phyloP scores from a whole-genome alignment of 2,329 filamentous ascomycete genomes.

The Penicillium sp. region DNA sequence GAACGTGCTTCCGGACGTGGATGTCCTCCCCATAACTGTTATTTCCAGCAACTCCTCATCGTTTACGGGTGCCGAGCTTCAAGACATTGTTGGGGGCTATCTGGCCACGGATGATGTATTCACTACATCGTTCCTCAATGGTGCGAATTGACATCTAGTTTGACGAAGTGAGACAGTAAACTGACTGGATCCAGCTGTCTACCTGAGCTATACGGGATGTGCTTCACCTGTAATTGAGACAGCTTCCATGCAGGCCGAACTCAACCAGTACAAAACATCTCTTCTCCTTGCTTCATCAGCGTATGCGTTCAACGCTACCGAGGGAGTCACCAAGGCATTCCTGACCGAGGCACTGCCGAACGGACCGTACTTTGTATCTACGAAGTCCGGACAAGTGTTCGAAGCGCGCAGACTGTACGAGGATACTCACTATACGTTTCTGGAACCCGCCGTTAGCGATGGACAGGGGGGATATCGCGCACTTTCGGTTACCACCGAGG shows the following conservation, averaged over 20 bases:
- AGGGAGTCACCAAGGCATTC: too few species aligned
- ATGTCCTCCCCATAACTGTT: not conserved
- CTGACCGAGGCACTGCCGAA: not conserved
- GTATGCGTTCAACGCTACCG: too few species aligned
- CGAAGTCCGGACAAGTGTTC: not conserved
- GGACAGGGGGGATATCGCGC: slow-evolving; percentile 6
- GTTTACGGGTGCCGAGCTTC: not conserved
- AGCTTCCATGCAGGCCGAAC: too few species aligned
- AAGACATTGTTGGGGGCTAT: not conserved
- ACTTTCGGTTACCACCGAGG: slow-evolving; percentile 6
- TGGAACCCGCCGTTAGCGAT: slow-evolving; percentile 19
- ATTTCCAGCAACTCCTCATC: not conserved
- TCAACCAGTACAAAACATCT: too few species aligned
- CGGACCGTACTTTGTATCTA: slow-evolving; percentile 19
- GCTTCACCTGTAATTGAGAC: too few species aligned
- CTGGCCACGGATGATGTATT: not conserved
- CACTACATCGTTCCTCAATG: not conserved
- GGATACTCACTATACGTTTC: slow-evolving; percentile 19
- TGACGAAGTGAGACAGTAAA: not conserved
- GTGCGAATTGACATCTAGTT: not conserved
- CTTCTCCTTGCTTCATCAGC: too few species aligned
- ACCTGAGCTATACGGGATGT: too few species aligned
- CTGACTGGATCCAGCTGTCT: too few species aligned
- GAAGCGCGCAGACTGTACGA: slow-evolving; percentile 21
- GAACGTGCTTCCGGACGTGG: not conserved